Evolutionary conservation across 2,329 filamentous ascomycete species (phyloP).

Genomic region (Chaetothyriales sp.): DNA sequence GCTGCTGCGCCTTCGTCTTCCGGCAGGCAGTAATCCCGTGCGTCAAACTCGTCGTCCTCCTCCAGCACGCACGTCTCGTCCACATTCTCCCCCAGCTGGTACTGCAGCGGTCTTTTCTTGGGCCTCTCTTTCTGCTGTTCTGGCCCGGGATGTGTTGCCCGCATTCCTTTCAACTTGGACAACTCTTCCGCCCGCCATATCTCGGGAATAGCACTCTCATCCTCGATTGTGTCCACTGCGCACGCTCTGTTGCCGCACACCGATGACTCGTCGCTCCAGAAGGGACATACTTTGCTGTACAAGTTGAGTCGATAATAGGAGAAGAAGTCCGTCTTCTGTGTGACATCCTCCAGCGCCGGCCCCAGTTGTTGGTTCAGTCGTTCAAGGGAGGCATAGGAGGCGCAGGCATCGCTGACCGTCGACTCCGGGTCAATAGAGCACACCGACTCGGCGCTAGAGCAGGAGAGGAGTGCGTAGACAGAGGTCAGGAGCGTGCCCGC

Average conservation of each 20-base stretch:
- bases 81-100: slow-evolving; percentile 69
- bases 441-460: slow-evolving; percentile 12
- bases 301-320: slow-evolving; percentile 93
- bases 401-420: slow-evolving; percentile 87
- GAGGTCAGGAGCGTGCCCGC: slow-evolving; percentile 6
- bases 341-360: slow-evolving; percentile 66
- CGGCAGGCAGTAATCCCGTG: slow-evolving; percentile 89
- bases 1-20: slow-evolving; percentile 77
- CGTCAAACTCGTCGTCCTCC: slow-evolving; percentile 93
- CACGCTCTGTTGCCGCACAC: slow-evolving; percentile 97
- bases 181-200: slow-evolving; percentile 88
- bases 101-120: slow-evolving; percentile 61
- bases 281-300: slow-evolving; percentile 87
- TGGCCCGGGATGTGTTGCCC: slow-evolving; percentile 74
- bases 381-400: slow-evolving; percentile 84
- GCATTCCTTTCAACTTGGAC: slow-evolving; percentile 80
- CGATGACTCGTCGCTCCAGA: slow-evolving; percentile 85
- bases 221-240: slow-evolving; percentile 85
- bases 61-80: slow-evolving; percentile 95
- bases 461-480: slow-evolving; percentile 11
- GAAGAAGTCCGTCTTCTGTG: slow-evolving; percentile 87
- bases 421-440: slow-evolving; percentile 59
- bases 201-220: slow-evolving; percentile 82
- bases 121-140: slow-evolving; percentile 55
- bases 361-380: slow-evolving; percentile 63